These are phyloP conservation scores for Rosa multiflora DNA, from an alignment of 306 rosid species.

Conservation along the genomic window DNA sequence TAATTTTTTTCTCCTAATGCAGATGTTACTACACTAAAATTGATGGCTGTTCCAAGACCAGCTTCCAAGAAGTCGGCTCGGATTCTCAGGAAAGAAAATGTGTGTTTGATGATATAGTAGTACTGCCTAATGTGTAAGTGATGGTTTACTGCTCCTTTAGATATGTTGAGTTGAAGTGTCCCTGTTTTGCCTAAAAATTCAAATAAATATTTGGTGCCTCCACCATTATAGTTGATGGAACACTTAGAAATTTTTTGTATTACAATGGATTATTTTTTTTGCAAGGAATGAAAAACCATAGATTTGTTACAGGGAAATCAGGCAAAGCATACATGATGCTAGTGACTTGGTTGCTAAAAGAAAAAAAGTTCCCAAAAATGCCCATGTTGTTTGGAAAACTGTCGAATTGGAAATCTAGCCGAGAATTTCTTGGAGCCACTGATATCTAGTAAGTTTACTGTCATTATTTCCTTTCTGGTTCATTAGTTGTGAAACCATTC, in stretches of 20 bases:
- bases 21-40: slow-evolving; percentile 50
- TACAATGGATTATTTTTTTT: not conserved
- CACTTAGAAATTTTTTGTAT: not conserved
- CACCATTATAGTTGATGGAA: not conserved
- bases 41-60: slow-evolving; percentile 54
- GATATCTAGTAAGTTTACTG: slow-evolving; percentile 58
- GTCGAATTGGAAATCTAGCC: slow-evolving; percentile 35
- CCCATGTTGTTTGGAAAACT: slow-evolving; percentile 37
- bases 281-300: not conserved
- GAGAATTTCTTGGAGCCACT: slow-evolving; percentile 50
- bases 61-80: slow-evolving; percentile 38
- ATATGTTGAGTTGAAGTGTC: not conserved
- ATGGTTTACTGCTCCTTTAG: not conserved
- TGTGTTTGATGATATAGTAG: slow-evolving; percentile 39
- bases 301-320: slow-evolving; percentile 55
- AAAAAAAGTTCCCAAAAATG: slow-evolving; percentile 38
- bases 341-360: slow-evolving; percentile 56
- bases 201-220: not conserved
- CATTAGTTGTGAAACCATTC: slow-evolving; percentile 20
- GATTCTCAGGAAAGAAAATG: slow-evolving; percentile 58
- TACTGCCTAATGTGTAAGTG: slow-evolving; percentile 65
- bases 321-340: slow-evolving; percentile 42
- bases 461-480: slow-evolving; percentile 14
- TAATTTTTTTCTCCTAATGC: slow-evolving; percentile 19
- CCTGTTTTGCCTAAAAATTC: not conserved